Conservation (phyloP, 2,329 filamentous ascomycete genomes). For the Pseudogymnoascus sp. region DNA sequence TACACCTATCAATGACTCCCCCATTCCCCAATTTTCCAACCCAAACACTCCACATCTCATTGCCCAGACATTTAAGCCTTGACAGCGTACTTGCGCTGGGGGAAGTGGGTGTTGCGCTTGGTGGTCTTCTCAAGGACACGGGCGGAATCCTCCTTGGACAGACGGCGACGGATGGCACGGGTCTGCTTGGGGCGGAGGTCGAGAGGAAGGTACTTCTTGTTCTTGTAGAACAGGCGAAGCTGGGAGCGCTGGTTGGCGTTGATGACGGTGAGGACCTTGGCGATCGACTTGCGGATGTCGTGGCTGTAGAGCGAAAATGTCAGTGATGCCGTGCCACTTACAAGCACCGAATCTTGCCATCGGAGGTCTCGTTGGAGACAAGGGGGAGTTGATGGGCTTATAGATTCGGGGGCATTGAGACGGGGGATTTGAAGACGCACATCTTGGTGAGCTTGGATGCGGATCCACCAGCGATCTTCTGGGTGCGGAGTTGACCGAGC, state of each 20-base stretch:
- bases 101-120: slow-evolving; percentile 95
- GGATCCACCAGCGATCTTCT: slow-evolving; percentile 91
- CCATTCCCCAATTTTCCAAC: slow-evolving; percentile 9
- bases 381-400: neutral
- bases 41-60: neutral
- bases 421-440: slow-evolving; percentile 47
- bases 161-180: slow-evolving; percentile 89
- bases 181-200: slow-evolving; percentile 98
- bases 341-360: slow-evolving; percentile 11
- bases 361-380: neutral
- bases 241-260: slow-evolving; percentile 98
- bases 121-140: slow-evolving; percentile 86
- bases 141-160: slow-evolving; percentile 84
- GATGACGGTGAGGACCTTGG: slow-evolving; percentile 97
- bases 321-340: slow-evolving; percentile 14
- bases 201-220: slow-evolving; percentile 98
- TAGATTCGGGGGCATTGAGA: slow-evolving; percentile 15
- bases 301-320: slow-evolving; percentile 50
- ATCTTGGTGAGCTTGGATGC: slow-evolving; percentile 96
- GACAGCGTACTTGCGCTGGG: slow-evolving; percentile 96
- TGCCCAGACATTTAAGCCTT: slow-evolving; percentile 54
- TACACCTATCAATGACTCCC: slow-evolving; percentile 8
- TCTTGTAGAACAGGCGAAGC: slow-evolving; percentile 98
- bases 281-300: slow-evolving; percentile 99
- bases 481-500: slow-evolving; percentile 90